Base-by-base conservation (phyloP, 345 rosid species). In the Hypericum androsaemum region DNA sequence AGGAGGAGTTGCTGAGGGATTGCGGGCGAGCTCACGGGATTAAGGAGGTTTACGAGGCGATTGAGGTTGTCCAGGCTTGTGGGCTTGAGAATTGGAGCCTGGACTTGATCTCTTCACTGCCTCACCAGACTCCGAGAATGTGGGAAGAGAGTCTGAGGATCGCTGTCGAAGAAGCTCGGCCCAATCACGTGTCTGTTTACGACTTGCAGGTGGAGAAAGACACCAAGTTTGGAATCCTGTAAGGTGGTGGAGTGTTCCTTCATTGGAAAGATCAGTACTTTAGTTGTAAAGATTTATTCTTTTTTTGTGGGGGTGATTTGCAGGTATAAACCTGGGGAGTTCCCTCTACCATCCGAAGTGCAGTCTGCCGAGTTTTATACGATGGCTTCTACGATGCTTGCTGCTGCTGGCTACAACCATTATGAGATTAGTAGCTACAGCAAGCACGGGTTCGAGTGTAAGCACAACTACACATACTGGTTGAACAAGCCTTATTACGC, bases 141-240 rank as follows among this genome's bases (percentile, higher is more conserved):
- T 92, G 98, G 96, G 86, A 81, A 67, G 79, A 80, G 66, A 83
- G 95, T 60, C 75, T 88, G 82, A 75, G 69, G 56, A 65, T 63
- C 39, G 69, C 88, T 7, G 58, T 81, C 0, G 72, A 75, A 4
- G 32, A 22, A 50, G 76, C 94, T 36, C 63, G 63, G 39, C 95
- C 95, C 14, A 61, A 67, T 38, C 96, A 88, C 66, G 81, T 88
- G 7, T 88, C 98, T 16, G 88, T 88, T 1, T 92, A 92, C 74
- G 98, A 92, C 32, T 66, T 92, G 82, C 98, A 85, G 80, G 98
- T 92, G 44, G 98, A 88, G 64, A 78, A 77, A 72, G 98, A 81
- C 76, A 88, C 98, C 0, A 83, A 92, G 73, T 88, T 92, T 64
- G 87, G 81, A 50, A 61, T 43, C 22, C 38, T 92, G 98, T 82